phyloP scores from a whole-genome alignment of 345 rosid species.

The Sisymbrium altissimum region DNA sequence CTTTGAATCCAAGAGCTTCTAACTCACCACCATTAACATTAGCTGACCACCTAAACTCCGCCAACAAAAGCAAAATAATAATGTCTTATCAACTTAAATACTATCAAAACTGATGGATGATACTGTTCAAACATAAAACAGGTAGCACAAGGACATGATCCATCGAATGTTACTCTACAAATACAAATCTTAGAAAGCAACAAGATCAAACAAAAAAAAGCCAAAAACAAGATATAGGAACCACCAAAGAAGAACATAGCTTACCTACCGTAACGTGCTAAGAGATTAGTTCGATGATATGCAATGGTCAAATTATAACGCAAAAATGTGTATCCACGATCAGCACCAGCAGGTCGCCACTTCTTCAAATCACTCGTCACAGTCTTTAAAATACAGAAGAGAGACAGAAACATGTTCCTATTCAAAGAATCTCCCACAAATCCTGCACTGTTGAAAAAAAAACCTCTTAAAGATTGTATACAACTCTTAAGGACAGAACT shows the following conservation, averaged over 20 bases:
- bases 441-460: constrained; percentile 58
- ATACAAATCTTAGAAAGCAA: not conserved
- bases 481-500: too few relatives aligned
- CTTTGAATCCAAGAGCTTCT: constrained; percentile 78
- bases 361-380: constrained; percentile 64
- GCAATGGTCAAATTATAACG: constrained; percentile 81
- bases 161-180: not conserved
- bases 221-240: not conserved
- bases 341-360: constrained; percentile 94
- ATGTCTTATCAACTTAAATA: not conserved
- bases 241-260: constrained; percentile 31
- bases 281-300: constrained; percentile 87
- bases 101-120: not conserved
- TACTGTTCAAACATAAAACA: not conserved
- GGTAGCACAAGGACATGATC: not conserved
- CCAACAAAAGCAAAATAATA: not conserved
- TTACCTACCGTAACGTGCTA: constrained; percentile 95
- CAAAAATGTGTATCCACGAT: constrained; percentile 88
- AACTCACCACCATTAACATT: constrained; percentile 60
- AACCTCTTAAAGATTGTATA: not conserved
- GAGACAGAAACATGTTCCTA: constrained; percentile 91
- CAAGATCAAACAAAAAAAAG: not conserved
- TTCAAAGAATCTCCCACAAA: constrained; percentile 94
- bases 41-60: constrained; percentile 65
- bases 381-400: constrained; percentile 67